Evolutionary conservation across 805 yeast genomes (phyloP).

Genomic region (Starmerella cellae): DNA sequence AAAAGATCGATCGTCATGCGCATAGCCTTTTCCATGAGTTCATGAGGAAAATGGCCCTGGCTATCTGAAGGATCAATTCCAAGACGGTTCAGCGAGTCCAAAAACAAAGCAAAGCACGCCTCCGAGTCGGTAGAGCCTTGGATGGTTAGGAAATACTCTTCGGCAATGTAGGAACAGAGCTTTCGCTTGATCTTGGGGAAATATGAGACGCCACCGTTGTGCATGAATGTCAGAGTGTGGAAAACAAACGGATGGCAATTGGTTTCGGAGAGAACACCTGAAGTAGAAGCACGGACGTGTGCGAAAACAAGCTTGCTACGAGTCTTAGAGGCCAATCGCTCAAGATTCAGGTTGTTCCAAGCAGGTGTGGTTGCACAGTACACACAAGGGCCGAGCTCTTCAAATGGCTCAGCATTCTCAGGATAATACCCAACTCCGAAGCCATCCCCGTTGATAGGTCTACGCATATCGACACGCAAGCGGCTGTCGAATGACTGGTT

Average conservation of each 20-base stretch:
- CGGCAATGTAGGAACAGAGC: conserved; percentile 58
- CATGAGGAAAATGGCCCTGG: conserved; percentile 38
- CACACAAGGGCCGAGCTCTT: conserved; percentile 69
- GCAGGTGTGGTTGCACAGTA: conserved; percentile 89
- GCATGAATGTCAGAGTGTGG: conserved; percentile 89
- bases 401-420: conserved; percentile 37
- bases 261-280: conserved; percentile 86
- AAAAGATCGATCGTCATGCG: conserved; percentile 59
- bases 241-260: conserved; percentile 94
- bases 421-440: conserved; percentile 92
- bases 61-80: conserved; percentile 58
- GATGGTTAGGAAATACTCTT: conserved; percentile 61
- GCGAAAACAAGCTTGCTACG: conserved; percentile 76
- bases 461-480: conserved; percentile 67
- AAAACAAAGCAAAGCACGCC: conserved; percentile 79
- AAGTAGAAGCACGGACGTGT: conserved; percentile 91
- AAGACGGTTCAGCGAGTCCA: conserved; percentile 60
- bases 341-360: conserved; percentile 89
- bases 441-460: conserved; percentile 97
- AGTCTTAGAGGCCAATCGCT: conserved; percentile 76
- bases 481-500: conserved; percentile 91
- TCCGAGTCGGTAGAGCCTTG: conserved; percentile 96
- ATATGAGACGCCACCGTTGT: conserved; percentile 69
- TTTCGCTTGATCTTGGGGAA: conserved; percentile 61
- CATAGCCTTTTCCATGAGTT: conserved; percentile 51